phyloP scores from a whole-genome alignment of 805 yeast genomes.

The Nakazawaea sp. region DNA sequence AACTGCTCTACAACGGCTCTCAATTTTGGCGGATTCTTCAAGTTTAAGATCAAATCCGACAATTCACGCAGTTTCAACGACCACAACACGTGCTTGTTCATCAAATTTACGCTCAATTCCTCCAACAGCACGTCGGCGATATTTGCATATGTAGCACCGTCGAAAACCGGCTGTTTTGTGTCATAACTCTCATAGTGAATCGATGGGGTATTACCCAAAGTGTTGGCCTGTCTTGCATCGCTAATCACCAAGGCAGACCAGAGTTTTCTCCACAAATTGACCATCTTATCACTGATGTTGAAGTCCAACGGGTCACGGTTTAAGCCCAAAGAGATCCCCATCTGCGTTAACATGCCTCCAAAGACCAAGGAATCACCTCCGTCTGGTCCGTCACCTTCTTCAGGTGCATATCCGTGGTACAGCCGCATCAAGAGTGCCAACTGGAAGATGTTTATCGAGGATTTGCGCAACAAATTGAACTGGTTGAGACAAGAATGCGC shows the following conservation, averaged over 20 bases:
- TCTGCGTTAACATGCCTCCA: constrained; percentile 50
- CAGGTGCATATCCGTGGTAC: constrained; percentile 44
- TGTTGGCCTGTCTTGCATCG: constrained; percentile 38
- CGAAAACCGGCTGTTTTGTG: constrained; percentile 27
- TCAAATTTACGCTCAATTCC: constrained; percentile 27
- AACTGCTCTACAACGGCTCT: constrained; percentile 28
- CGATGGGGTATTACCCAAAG: constrained; percentile 40
- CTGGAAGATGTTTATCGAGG: constrained; percentile 46
- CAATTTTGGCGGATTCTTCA: constrained; percentile 31
- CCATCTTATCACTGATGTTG: background rate
- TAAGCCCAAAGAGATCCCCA: constrained; percentile 62
- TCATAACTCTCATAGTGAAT: constrained; percentile 24
- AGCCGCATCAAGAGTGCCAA: constrained; percentile 41
- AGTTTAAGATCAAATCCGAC: constrained; percentile 30
- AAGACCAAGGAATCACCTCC: constrained; percentile 54
- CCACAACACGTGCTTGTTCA: constrained; percentile 23
- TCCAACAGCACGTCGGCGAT: constrained; percentile 33
- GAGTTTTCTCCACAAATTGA: constrained; percentile 32
- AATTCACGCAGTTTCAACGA: constrained; percentile 26
- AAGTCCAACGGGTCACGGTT: constrained; percentile 50
- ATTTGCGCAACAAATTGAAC: constrained; percentile 40
- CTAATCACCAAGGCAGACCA: constrained; percentile 45
- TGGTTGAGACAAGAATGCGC: constrained; percentile 52
- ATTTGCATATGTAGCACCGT: constrained; percentile 29
- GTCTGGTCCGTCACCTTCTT: constrained; percentile 47